phyloP scores from a whole-genome alignment of 1,284 basidiomycete species.

The Apiotrichum akiyoshidainum region DNA sequence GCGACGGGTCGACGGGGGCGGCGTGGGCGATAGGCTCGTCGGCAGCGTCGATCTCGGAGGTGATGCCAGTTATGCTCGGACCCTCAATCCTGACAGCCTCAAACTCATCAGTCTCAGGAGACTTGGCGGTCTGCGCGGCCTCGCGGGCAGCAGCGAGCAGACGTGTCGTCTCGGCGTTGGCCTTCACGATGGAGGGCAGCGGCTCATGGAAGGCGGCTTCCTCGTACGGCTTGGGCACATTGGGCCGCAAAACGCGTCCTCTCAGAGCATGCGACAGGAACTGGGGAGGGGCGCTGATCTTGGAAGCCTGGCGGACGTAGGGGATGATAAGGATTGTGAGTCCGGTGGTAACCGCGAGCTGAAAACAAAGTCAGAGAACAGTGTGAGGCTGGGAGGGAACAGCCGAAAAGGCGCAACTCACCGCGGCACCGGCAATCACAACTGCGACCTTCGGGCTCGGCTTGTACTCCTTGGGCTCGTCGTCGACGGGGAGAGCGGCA shows the following conservation, averaged over 20 bases:
- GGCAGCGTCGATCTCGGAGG: conserved; percentile 9
- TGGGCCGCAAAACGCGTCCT: conserved; percentile 1
- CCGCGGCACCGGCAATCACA: conserved; percentile 42
- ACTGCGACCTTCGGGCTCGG: conserved; percentile 40
- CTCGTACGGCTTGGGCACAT: conserved; percentile 1
- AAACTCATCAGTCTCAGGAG: not conserved
- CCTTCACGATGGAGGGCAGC: not conserved
- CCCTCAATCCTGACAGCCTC: not conserved
- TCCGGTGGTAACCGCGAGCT: conserved; percentile 41
- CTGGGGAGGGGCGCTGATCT: conserved; percentile 23
- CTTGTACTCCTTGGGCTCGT: conserved; percentile 12
- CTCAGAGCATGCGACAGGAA: conserved; percentile 29
- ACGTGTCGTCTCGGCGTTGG: not conserved
- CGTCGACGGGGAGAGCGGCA: not conserved
- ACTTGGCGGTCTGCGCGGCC: not conserved
- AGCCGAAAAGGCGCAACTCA: conserved; percentile 25
- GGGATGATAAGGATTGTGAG: conserved; percentile 38
- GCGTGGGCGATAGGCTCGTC: not conserved
- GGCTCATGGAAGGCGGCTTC: conserved; percentile 4
- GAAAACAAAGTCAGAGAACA: not conserved
- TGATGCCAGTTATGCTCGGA: no score
- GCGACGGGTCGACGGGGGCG: not conserved
- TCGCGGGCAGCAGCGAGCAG: not conserved
- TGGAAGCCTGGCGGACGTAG: conserved; percentile 35
- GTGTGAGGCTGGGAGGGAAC: not conserved